phyloP scores from a whole-genome alignment of 169 alveolate species.

The Plasmodium inui region DNA sequence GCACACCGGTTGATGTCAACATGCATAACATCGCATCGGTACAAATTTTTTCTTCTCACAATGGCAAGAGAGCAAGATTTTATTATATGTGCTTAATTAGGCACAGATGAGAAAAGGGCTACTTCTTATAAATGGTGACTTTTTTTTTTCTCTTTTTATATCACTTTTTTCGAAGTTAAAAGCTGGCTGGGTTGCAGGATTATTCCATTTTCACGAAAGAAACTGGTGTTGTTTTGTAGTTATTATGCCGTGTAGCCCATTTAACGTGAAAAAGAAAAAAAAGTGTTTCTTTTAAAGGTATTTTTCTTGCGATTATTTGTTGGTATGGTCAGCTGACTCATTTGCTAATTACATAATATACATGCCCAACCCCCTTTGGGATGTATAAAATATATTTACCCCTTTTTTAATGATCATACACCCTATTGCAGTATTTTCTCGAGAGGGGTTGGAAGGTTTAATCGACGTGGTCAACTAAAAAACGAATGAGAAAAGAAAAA shows the following conservation, averaged over 20 bases:
- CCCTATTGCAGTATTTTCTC: background rate
- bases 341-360: background rate
- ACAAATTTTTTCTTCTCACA: background rate
- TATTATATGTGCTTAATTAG: background rate
- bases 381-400: background rate
- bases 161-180: background rate
- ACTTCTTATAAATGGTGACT: background rate
- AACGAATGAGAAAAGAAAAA: background rate
- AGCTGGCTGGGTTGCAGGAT: background rate
- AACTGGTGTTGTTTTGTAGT: background rate
- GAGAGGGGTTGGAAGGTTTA: background rate
- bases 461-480: background rate
- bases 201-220: background rate
- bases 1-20: background rate
- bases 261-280: background rate
- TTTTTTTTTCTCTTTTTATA: slow-evolving; percentile 6
- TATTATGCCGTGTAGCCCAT: background rate
- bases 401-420: background rate
- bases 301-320: background rate
- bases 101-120: background rate
- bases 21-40: background rate
- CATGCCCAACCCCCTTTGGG: background rate
- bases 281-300: background rate
- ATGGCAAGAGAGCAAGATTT: background rate
- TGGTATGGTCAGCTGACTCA: background rate